phyloP scores from a whole-genome alignment of 306 rosid genomes.

The Lotus japonicus region DNA sequence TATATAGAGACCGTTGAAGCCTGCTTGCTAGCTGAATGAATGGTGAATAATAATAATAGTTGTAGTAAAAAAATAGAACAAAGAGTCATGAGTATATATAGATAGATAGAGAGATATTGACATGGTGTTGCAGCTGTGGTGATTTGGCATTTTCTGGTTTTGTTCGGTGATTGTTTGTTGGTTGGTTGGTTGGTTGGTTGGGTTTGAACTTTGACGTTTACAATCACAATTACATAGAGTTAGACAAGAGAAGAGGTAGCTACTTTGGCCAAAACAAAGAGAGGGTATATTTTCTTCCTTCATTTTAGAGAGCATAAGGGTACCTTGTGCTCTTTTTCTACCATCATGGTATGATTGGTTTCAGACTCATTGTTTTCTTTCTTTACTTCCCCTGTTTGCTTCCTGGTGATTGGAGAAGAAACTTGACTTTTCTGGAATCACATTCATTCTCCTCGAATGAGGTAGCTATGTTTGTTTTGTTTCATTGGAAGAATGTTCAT shows the following conservation, averaged over 20 bases:
- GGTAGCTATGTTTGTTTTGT: slow-evolving; percentile 8
- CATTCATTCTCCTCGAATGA: slow-evolving; percentile 30
- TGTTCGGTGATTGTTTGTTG: slow-evolving; percentile 38
- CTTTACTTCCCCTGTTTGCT: background rate
- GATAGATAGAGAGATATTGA: slow-evolving; percentile 17
- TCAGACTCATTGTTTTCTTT: background rate
- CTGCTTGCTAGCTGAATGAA: no score
- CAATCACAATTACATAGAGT: no score
- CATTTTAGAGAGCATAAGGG: background rate
- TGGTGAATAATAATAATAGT: background rate
- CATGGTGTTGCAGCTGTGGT: slow-evolving; percentile 38
- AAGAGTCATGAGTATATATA: background rate
- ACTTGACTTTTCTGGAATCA: background rate
- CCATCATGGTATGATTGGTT: slow-evolving; percentile 8
- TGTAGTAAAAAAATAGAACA: background rate
- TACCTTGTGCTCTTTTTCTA: slow-evolving; percentile 16
- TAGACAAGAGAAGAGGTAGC: no score
- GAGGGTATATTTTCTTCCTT: background rate
- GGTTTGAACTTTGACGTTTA: slow-evolving; percentile 7
- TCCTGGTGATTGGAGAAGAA: background rate
- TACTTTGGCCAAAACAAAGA: no score
- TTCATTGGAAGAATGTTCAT: background rate
- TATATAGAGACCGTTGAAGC: background rate
- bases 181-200: slow-evolving; percentile 27
- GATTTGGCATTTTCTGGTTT: slow-evolving; percentile 35